Base-by-base conservation (phyloP, 345 rosid genomes). In the Carallia brachiata region DNA sequence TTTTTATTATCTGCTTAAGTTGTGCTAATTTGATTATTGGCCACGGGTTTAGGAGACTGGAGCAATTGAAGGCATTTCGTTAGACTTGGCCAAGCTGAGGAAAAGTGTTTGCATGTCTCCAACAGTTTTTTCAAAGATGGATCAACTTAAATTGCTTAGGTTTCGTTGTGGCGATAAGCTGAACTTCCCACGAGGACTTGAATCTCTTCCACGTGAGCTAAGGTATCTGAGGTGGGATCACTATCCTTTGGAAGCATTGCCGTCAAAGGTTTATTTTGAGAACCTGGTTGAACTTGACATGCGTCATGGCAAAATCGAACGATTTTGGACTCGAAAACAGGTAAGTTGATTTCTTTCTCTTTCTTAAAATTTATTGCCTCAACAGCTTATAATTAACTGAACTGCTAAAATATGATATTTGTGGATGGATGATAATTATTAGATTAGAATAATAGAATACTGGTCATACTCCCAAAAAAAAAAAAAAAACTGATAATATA, bases 231-330 rank as follows among this genome's bases (percentile, higher is more conserved):
- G 27, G 15, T 68, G 71, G 71, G 18, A 58, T 34, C n/a, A 6
- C 8, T 68, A 55, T 28, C 71, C 71, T 27, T 57, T 56, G 52
- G 13, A 27, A 56, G 58, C 71, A 4, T 34, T 68, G 13, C 71
- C 63, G 2, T 27, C 17, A 5, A 40, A 23, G 37, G 28, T 56
- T 37, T 4, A 28, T 28, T 54, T 30, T 0, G 36, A 44, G 36
- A 68, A 68, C 7, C 63, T 68, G 7, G 63, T 68, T 39, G 71
- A 36, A 30, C 63, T 68, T 15, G 6, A 58, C 13, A 23, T 68
- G 19, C 16, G 3, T 15, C 12, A 5, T 7, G 40, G 71, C 71
- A 36, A 30, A 12, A 23, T 68, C 6, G 17, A 55, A 17, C 18
- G 40, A 7, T 39, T 58, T n/a, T 58, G 71, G 71, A 19, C 44